phyloP scores from a whole-genome alignment of 2,329 filamentous ascomycete genomes.

The Xenosphaeropsis pyriputrescens region DNA sequence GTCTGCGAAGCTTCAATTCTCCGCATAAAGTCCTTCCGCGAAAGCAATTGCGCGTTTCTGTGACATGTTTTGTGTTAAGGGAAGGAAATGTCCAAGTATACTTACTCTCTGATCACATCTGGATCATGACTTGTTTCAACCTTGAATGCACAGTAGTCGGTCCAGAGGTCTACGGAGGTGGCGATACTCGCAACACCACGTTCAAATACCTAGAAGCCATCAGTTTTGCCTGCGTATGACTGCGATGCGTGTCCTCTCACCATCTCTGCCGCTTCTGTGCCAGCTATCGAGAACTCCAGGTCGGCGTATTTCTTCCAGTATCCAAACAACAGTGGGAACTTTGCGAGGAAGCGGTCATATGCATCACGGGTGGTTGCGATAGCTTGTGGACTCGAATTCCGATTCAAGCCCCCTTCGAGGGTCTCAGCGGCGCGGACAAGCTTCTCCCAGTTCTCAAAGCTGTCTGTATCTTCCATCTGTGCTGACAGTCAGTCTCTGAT shows the following conservation, averaged over 20 bases:
- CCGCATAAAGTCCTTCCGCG: constrained; percentile 9
- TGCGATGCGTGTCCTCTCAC: constrained; percentile 29
- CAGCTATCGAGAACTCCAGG: constrained; percentile 90
- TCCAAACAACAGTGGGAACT: constrained; percentile 89
- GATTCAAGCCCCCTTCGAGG: constrained; percentile 85
- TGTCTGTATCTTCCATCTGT: constrained; percentile 53
- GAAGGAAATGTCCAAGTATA: constrained; percentile 54
- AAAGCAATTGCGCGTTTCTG: no score
- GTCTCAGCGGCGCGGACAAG: constrained; percentile 69
- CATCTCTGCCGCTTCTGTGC: constrained; percentile 95
- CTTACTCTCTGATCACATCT: constrained; percentile 99
- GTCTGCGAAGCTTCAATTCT: constrained; percentile 32
- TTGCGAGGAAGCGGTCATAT: constrained; percentile 85
- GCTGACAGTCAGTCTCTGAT: constrained; percentile 1
- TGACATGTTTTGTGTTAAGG: constrained; percentile 38
- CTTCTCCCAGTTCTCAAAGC: constrained; percentile 91
- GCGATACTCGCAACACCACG: constrained; percentile 85
- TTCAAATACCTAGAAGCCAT: constrained; percentile 63
- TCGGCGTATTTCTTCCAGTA: constrained; percentile 99
- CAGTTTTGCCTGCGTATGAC: constrained; percentile 9
- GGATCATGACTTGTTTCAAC: constrained; percentile 92
- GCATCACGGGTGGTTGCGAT: constrained; percentile 75
- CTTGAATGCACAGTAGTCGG: constrained; percentile 95
- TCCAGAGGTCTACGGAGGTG: constrained; percentile 92
- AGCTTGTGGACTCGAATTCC: constrained; percentile 90